Evolutionary conservation across 2,329 filamentous ascomycete genomes (phyloP).

Genomic region (Fusarium praegraminearum): DNA sequence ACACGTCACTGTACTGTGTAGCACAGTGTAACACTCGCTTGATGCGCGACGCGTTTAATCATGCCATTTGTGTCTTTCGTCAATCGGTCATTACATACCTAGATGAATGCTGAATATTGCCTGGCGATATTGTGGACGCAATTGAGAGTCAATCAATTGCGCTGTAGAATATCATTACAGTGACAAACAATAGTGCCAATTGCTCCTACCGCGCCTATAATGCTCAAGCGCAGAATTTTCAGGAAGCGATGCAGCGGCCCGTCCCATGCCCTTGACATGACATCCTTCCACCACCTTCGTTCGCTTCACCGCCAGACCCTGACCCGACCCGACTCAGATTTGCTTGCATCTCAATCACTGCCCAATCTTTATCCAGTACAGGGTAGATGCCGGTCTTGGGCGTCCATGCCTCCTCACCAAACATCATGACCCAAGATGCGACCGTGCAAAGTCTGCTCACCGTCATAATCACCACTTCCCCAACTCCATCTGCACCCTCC

Average conservation of each 20-base stretch:
- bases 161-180: neutral
- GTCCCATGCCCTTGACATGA: conserved; percentile 8
- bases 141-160: neutral
- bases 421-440: conserved; percentile 22
- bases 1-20: conserved; percentile 10
- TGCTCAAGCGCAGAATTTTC: conserved; percentile 20
- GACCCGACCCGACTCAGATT: neutral
- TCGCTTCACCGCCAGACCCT: conserved; percentile 21
- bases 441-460: conserved; percentile 39
- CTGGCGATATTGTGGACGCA: neutral
- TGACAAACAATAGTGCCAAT: no score
- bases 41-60: conserved; percentile 1
- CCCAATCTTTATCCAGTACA: conserved; percentile 8
- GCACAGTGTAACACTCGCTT: conserved; percentile 6
- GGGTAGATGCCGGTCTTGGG: conserved; percentile 25
- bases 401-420: neutral
- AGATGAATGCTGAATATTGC: no score
- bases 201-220: neutral
- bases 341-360: neutral
- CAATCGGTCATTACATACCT: neutral
- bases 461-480: conserved; percentile 65
- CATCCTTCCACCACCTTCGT: neutral
- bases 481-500: conserved; percentile 65
- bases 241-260: conserved; percentile 14
- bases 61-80: neutral